Evolutionary conservation across 495 filamentous ascomycete species (phyloP), one percentile per base, ranked within the genome.

Genomic region (Penicillium pancosmium): DNA sequence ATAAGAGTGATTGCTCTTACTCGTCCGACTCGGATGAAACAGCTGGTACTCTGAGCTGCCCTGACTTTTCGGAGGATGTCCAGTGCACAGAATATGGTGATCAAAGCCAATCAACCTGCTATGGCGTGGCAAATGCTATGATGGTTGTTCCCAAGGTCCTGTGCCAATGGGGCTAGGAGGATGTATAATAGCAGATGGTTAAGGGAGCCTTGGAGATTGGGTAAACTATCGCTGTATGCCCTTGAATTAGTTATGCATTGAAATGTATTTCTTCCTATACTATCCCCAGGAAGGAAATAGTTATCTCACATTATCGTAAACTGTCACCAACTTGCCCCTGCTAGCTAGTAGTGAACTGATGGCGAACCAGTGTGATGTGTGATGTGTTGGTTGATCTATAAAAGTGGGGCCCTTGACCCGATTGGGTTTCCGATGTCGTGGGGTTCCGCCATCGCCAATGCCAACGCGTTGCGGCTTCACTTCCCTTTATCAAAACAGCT

Each of bases 41-140:
- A 7, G 49, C 49, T n/a, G 49, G 49, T 10, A 51, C 25, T 10
- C 49, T 51, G 49, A 51, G 49, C 31, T 51, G 49, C 34, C 49
- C 49, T 36, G 49, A 51, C n/a, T 35, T 51, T 13, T 34, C 49
- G 27, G 15, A 33, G n/a, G 49, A 51, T 35, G 49, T 51, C 11
- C 13, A 51, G 11, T 51, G 49, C 15, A 34, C 49, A 6, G 33
- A 51, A 16, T 35, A 35, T 18, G 49, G 10, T 6, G 27, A 51
- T 27, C 49, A 51, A 25, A 51, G 33, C 6, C 19, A 51, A 25
- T 6, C 15, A 11, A 18, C 8, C 31, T 51, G 49, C 16, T 51
- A 51, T 10, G 49, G n/a, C 13, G 49, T 51, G 1, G 27, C 31
- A 5, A 5, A 5, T 35, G 49, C 49, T 33, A 51, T 35, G 49